Evolutionary conservation across 257 asterid species (phyloP), one percentile per base, ranked within the genome.

Genomic region (Avicennia marina): DNA sequence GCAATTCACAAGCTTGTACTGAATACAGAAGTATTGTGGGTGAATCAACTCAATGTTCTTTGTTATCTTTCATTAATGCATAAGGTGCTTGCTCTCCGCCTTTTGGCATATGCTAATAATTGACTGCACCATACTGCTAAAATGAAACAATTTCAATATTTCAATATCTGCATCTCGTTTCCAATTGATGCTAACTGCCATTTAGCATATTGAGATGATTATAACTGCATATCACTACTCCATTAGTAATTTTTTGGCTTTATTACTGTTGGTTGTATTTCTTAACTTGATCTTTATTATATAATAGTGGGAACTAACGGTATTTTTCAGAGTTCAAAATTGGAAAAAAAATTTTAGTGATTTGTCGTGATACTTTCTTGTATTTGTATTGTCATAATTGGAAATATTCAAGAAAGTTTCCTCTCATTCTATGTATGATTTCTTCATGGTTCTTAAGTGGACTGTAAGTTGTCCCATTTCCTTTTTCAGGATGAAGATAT

Each of bases 401-500:
- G 27, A 46, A 25, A 25, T 15, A 34, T 53, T 15, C 58, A 53
- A 31, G 24, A 19, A 34, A 52, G 38, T 36, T 55, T 15, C 3
- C n/a, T 44, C 5, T 16, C 33, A 48, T 49, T 20, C 48, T 34
- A 46, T 24, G 45, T 48, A 8, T 65, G 67, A 40, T 40, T 47
- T 65, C 33, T 42, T 40, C 58, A 46, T 45, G 53, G 62, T 61
- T 53, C 39, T 63, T 60, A 4, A 32, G 50, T 66, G 63, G 31
- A 46, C 43, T 42, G 11, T 33, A 61, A 59, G 60, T 48, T 70
- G 53, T 56, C 53, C 45, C 32, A 18, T 60, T 29, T 66, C 21
- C 51, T 65, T 59, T 62, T 81, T 62, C 79, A 93, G 99, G 97
- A 80, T 56, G 86, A 80, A 60, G 97, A 93, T 58, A 78, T 93